Percentiles rank a stretch among this genome's conserved stretches.
phyloP scores from a whole-genome alignment of 2,329 filamentous ascomycete genomes.

The Orbilia oligospora region DNA sequence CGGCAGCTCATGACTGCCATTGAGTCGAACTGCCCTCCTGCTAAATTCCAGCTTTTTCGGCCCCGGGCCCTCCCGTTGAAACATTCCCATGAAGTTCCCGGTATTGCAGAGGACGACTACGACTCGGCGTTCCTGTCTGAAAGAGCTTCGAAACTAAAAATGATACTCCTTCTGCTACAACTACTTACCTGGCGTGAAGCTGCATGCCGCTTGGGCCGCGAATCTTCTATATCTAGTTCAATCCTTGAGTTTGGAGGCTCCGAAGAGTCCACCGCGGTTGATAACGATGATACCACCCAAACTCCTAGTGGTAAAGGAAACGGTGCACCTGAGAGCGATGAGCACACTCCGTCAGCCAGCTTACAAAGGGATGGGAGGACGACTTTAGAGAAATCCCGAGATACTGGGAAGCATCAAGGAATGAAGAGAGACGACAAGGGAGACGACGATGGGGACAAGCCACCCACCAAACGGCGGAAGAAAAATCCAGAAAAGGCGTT shows the following conservation, averaged over 20 bases:
- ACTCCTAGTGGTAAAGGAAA: too few relatives aligned
- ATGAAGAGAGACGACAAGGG: background rate
- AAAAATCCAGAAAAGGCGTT: conserved; percentile 24
- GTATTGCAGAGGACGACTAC: background rate
- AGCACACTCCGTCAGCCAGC: background rate
- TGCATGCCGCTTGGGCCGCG: conserved; percentile 6
- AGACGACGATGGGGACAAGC: background rate
- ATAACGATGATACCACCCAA: background rate
- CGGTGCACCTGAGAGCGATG: background rate
- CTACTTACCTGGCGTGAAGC: conserved; percentile 35
- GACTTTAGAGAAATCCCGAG: background rate
- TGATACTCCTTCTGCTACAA: conserved; percentile 24
- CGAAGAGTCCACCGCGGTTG: background rate
- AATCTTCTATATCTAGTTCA: conserved; percentile 23
- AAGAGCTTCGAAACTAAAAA: conserved; percentile 7
- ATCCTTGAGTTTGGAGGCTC: conserved; percentile 5
- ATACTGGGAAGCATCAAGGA: too few relatives aligned
- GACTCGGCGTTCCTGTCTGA: background rate
- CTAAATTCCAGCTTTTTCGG: background rate
- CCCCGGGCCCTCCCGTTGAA: background rate
- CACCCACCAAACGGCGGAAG: background rate
- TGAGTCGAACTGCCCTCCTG: background rate
- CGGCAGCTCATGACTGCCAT: background rate
- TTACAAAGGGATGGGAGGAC: background rate
- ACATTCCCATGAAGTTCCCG: background rate